Evolutionary conservation across 768 basidiomycete genomes (phyloP).

Genomic region (Termitomyces sp.): DNA sequence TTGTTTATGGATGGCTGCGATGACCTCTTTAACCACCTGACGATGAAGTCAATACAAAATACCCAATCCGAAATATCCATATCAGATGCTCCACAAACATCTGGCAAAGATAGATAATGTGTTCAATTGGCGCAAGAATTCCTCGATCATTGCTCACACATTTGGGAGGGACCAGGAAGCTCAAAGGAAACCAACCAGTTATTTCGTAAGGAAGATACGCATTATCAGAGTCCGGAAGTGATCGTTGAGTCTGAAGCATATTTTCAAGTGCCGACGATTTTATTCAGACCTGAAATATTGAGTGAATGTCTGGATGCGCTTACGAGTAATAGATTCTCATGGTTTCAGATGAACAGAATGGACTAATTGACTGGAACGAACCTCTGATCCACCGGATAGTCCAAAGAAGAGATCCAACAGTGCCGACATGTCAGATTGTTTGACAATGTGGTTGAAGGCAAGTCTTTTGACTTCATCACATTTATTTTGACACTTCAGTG

Average conservation of each 20-base stretch:
- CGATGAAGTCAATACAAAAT: too few species aligned
- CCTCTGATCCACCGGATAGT: slow-evolving; percentile 46
- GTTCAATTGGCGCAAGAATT: slow-evolving; percentile 36
- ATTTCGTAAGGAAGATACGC: slow-evolving; percentile 41
- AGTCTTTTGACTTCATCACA: slow-evolving; percentile 23
- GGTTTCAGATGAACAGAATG: slow-evolving; percentile 3
- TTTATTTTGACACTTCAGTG: slow-evolving; percentile 25
- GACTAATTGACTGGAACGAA: slow-evolving; percentile 17
- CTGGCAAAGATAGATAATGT: slow-evolving; percentile 37
- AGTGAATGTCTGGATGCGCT: slow-evolving; percentile 12
- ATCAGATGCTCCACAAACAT: slow-evolving; percentile 44
- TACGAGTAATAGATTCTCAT: slow-evolving; percentile 37
- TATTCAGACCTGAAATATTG: neutral
- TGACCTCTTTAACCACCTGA: slow-evolving; percentile 38
- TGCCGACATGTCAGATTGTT: slow-evolving; percentile 19
- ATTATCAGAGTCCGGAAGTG: slow-evolving; percentile 34
- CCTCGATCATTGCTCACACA: slow-evolving; percentile 37
- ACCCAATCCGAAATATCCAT: slow-evolving; percentile 52
- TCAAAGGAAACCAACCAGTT: slow-evolving; percentile 40
- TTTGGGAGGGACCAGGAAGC: slow-evolving; percentile 26
- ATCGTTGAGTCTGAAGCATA: slow-evolving; percentile 8
- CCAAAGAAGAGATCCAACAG: slow-evolving; percentile 39
- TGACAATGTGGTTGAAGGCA: slow-evolving; percentile 22
- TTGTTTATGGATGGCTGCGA: slow-evolving; percentile 41
- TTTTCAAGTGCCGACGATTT: slow-evolving; percentile 19